These are phyloP conservation scores for Aspergillus pseudonomiae DNA, from an alignment of 2,329 filamentous ascomycete species.

Conservation along the genomic window DNA sequence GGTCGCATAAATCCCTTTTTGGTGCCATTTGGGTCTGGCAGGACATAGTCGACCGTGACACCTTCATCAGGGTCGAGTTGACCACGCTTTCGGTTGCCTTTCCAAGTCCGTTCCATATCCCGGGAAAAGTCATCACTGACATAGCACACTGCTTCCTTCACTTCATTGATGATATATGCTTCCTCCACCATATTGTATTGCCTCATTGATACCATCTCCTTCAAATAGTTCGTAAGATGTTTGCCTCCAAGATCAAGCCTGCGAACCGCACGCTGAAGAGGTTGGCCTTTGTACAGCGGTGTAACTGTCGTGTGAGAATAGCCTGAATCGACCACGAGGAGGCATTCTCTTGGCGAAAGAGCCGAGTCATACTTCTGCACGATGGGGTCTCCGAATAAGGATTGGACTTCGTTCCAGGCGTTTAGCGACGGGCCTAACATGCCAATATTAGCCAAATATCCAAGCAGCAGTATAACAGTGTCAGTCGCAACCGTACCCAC, in stretches of 20 bases:
- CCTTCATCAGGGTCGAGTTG: slow-evolving; percentile 32
- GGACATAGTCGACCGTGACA: slow-evolving; percentile 85
- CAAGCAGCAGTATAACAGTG: not conserved
- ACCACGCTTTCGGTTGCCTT: slow-evolving; percentile 61
- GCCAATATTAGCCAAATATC: not conserved
- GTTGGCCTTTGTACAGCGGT: slow-evolving; percentile 77
- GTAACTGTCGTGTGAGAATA: slow-evolving; percentile 93
- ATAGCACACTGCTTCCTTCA: slow-evolving; percentile 89
- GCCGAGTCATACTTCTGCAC: slow-evolving; percentile 43
- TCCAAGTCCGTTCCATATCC: slow-evolving; percentile 85
- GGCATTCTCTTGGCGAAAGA: slow-evolving; percentile 69
- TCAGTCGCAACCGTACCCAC: slow-evolving; percentile 58
- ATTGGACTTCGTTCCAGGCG: slow-evolving; percentile 77
- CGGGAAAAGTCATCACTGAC: slow-evolving; percentile 74
- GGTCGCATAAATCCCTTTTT: slow-evolving; percentile 73
- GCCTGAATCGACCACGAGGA: slow-evolving; percentile 88
- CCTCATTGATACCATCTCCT: slow-evolving; percentile 82
- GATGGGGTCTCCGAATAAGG: slow-evolving; percentile 64
- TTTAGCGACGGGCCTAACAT: slow-evolving; percentile 70
- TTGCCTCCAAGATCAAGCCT: slow-evolving; percentile 91
- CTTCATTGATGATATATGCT: slow-evolving; percentile 88
- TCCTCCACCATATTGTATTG: slow-evolving; percentile 97
- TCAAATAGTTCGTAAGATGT: slow-evolving; percentile 88
- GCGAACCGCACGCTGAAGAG: slow-evolving; percentile 78
- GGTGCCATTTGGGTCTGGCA: slow-evolving; percentile 74